Base-by-base conservation (phyloP, 345 rosid species). In the Boechera retrofracta region DNA sequence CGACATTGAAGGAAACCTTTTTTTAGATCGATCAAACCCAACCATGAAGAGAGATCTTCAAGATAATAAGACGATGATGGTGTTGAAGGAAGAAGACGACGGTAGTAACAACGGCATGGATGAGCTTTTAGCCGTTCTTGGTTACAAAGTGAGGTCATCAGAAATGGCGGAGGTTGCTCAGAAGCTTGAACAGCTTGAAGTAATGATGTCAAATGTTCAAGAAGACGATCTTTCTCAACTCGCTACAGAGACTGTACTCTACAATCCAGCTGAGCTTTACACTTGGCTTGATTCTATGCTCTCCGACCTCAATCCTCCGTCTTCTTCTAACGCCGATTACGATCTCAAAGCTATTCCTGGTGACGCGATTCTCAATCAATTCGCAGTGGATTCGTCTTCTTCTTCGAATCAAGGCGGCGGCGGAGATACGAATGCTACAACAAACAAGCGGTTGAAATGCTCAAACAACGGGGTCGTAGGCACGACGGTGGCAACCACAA, bases 121-220 rank as follows among this genome's bases (percentile, higher is more conserved):
- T n/a, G 97, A 89, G 83, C 83, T 86, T 6, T 55, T 91, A 18
- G 95, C 89, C 1, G 85, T 81, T 53, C 60, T 89, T 62, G 97
- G 97, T 1, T 91, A 89, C 84, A 87, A 87, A 69, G 97, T 91
- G 0, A 75, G 82, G 64, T 75, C 95, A 3, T 83, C 93, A 0
- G 95, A 91, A 74, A 91, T 91, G 97, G 91, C 85, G 0, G 95
- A 88, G 1, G 97, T 91, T 5, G 97, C 95, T 15, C 89, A 81
- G 10, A 91, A 89, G 80, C 87, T 91, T 4, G 97, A 88, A 51
- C 90, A 85, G 80, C 88, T 91, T 10, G 97, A 91, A 59, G 84
- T 84, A 16, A 90, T 81, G 33, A 87, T 91, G 90, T 80, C 89
- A 10, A 73, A 66, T 61, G 84, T 72, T 48, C 89, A 77, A 39